phyloP scores from a whole-genome alignment of 495 filamentous ascomycete genomes.

The Penicillium manginii region DNA sequence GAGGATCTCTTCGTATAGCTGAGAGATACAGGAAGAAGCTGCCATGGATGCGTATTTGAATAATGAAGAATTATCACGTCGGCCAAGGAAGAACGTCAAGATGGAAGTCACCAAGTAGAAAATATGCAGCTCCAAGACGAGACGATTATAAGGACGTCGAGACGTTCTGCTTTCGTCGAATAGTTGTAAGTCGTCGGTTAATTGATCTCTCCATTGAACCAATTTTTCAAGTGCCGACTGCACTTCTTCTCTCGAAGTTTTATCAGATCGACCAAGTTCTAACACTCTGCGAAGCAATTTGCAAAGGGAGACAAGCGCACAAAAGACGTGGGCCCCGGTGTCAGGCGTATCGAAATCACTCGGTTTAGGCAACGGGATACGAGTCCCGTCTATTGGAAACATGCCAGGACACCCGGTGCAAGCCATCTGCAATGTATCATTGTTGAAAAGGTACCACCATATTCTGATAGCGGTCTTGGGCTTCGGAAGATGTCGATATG shows the following conservation, averaged over 20 bases:
- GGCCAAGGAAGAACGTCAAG: conserved; percentile 18
- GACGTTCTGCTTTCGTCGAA: not conserved
- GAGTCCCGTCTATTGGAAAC: conserved; percentile 14
- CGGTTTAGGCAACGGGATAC: conserved; percentile 3
- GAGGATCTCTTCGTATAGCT: conserved; percentile 24
- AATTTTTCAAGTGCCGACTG: conserved; percentile 2
- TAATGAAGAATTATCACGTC: conserved; percentile 12
- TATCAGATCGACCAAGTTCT: conserved; percentile 3
- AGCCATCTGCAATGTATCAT: conserved; percentile 21
- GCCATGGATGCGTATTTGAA: conserved; percentile 19
- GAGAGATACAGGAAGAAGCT: conserved; percentile 22
- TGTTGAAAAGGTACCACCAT: conserved; percentile 24
- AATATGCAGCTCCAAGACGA: conserved; percentile 18
- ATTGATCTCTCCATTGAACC: conserved; percentile 4
- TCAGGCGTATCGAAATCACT: conserved; percentile 13
- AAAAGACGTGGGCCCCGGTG: conserved; percentile 6
- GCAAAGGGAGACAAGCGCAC: conserved; percentile 6
- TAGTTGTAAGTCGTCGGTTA: conserved; percentile 8
- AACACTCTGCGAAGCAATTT: not conserved
- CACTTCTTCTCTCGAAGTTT: not conserved
- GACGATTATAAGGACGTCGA: conserved; percentile 9
- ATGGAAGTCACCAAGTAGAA: conserved; percentile 23
- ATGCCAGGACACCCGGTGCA: conserved; percentile 17
- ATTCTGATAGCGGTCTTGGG: conserved; percentile 13
- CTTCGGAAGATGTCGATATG: conserved; percentile 6